phyloP scores from a whole-genome alignment of 495 filamentous ascomycete species.

The Lentithecium fluviatile region DNA sequence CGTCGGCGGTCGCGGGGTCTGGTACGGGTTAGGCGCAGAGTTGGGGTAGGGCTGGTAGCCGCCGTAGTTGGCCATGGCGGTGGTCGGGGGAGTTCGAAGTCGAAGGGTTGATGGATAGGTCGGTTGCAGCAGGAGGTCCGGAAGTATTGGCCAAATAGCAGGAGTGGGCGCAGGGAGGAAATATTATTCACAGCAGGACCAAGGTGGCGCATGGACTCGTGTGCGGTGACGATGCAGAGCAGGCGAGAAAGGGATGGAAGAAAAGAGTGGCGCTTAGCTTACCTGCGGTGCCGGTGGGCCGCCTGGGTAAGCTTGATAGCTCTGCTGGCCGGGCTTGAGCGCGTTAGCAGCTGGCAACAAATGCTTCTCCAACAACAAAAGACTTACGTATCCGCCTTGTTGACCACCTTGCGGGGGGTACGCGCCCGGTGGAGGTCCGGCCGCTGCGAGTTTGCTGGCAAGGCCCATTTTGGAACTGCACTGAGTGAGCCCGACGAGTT shows the following conservation, averaged over 20 bases:
- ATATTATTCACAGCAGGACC: background rate
- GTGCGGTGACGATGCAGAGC: constrained; percentile 26
- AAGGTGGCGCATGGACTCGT: constrained; percentile 8
- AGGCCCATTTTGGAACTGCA: constrained; percentile 19
- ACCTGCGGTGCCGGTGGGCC: constrained; percentile 22
- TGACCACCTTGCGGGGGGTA: constrained; percentile 25
- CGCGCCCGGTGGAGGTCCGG: constrained; percentile 24
- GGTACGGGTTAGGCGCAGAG: constrained; percentile 26
- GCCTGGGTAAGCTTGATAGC: constrained; percentile 38
- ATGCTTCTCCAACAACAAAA: constrained; percentile 1
- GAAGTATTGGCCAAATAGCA: background rate
- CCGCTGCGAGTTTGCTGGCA: constrained; percentile 33
- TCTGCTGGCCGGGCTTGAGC: constrained; percentile 38
- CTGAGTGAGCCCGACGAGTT: constrained; percentile 21
- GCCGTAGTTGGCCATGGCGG: constrained; percentile 28
- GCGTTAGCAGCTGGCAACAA: background rate
- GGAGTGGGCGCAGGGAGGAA: background rate
- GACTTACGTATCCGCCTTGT: constrained; percentile 34
- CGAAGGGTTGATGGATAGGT: background rate
- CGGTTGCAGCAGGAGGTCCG: background rate
- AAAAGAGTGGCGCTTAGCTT: constrained; percentile 24
- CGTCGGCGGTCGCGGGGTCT: constrained; percentile 26
- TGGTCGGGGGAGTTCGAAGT: background rate
- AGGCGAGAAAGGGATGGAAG: constrained; percentile 16
- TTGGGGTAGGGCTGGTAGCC: constrained; percentile 12